Conservation (phyloP, 768 basidiomycete species). For the Epithele typhae region DNA sequence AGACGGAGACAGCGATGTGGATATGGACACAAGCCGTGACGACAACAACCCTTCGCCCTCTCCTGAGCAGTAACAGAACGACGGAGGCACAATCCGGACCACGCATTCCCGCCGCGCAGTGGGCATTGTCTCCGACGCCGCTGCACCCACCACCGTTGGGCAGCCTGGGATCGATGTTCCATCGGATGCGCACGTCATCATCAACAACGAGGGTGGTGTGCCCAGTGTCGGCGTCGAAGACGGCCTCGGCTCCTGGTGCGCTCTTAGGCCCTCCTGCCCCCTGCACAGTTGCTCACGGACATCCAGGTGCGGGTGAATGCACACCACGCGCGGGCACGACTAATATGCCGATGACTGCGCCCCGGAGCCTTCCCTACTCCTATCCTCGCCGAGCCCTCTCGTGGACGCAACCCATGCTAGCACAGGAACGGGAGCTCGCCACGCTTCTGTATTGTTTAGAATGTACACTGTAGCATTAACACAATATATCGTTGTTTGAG, state of each 20-base stretch:
- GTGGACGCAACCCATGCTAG: too few species aligned
- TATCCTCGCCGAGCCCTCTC: slow-evolving; percentile 2
- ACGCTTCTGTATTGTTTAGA: too few species aligned
- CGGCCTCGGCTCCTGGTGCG: slow-evolving; percentile 84
- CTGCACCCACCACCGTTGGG: slow-evolving; percentile 23
- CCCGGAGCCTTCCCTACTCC: slow-evolving; percentile 7
- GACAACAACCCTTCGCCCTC: slow-evolving; percentile 26
- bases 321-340: slow-evolving; percentile 60
- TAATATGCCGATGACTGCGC: slow-evolving; percentile 36
- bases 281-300: slow-evolving; percentile 19
- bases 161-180: slow-evolving; percentile 35
- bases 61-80: slow-evolving; percentile 25
- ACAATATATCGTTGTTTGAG: too few species aligned
- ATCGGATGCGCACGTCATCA: slow-evolving; percentile 47
- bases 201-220: slow-evolving; percentile 42
- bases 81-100: slow-evolving; percentile 20
- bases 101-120: slow-evolving; percentile 39
- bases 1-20: slow-evolving; percentile 72
- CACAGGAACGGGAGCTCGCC: too few species aligned
- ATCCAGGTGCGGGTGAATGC: slow-evolving; percentile 23
- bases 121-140: slow-evolving; percentile 42
- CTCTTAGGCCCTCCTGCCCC: slow-evolving; percentile 35
- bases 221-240: slow-evolving; percentile 61
- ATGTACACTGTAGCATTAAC: too few species aligned
- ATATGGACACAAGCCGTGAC: slow-evolving; percentile 39